phyloP scores from a whole-genome alignment of 345 rosid genomes.

The Eucalyptus fibrosa region DNA sequence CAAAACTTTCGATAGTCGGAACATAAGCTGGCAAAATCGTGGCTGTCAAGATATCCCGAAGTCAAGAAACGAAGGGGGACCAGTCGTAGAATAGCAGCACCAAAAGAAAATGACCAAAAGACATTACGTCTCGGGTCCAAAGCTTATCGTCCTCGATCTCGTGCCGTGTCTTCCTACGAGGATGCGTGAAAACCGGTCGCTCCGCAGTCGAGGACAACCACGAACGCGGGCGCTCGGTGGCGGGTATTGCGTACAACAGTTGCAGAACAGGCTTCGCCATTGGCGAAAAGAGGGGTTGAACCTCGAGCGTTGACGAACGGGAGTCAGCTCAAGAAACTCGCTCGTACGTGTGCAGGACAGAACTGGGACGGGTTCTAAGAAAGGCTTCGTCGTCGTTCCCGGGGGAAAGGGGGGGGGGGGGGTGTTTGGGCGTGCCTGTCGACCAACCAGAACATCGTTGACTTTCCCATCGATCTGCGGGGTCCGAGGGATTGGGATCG shows the following conservation, averaged over 20 bases:
- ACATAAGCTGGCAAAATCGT: neutral
- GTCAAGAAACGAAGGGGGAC: neutral
- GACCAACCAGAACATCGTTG: neutral
- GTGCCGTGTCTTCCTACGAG: neutral
- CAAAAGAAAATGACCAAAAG: neutral
- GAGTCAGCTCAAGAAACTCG: neutral
- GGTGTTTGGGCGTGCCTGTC: neutral
- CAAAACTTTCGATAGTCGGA: neutral
- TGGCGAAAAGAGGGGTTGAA: neutral
- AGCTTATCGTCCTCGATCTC: neutral
- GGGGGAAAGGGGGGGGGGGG: neutral
- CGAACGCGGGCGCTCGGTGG: neutral
- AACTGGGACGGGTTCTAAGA: no score
- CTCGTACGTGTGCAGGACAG: neutral
- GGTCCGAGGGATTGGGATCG: neutral
- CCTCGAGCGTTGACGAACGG: neutral
- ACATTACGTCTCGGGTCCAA: neutral
- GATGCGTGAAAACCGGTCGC: neutral
- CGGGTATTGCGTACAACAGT: neutral
- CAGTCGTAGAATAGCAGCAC: neutral
- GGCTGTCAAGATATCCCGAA: neutral
- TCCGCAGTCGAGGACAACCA: neutral
- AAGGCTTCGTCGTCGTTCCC: neutral
- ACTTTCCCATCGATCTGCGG: neutral
- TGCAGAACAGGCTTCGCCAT: neutral